Conservation (phyloP, 768 basidiomycete genomes). For the Mycena pura region DNA sequence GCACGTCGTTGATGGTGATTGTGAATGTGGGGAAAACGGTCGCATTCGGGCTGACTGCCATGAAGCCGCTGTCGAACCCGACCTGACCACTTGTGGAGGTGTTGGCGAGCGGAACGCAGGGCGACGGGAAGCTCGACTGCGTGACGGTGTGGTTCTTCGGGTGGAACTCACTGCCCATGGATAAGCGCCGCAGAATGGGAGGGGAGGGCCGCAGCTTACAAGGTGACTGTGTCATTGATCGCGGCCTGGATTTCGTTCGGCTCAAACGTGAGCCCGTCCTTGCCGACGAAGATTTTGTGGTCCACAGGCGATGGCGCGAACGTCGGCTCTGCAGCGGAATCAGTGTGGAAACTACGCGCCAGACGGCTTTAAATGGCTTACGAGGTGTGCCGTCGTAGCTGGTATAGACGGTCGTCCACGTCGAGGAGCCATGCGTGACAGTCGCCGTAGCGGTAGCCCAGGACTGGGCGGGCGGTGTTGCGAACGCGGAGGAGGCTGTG, state of each 20-base stretch:
- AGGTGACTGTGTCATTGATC: conserved; percentile 33
- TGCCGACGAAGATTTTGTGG: conserved; percentile 28
- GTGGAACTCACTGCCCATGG: conserved; percentile 20
- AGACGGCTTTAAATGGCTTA: conserved; percentile 7
- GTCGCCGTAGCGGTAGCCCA: conserved; percentile 42
- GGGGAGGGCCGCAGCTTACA: conserved; percentile 5
- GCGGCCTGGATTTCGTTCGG: conserved; percentile 28
- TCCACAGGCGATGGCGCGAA: conserved; percentile 19
- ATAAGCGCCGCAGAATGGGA: background rate
- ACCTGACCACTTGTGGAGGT: conserved; percentile 22
- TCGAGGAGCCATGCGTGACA: conserved; percentile 30
- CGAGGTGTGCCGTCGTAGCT: conserved; percentile 31
- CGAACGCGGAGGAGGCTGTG: conserved; percentile 20
- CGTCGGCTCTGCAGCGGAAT: conserved; percentile 16
- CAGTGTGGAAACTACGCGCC: background rate
- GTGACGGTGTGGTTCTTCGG: conserved; percentile 42
- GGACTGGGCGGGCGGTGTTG: conserved; percentile 31
- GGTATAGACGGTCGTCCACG: conserved; percentile 37
- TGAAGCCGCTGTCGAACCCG: conserved; percentile 38
- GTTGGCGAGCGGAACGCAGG: conserved; percentile 31
- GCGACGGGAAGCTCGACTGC: conserved; percentile 36
- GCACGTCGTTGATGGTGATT: conserved; percentile 49
- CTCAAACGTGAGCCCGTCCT: conserved; percentile 22
- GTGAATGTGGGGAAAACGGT: conserved; percentile 47
- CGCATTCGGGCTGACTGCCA: conserved; percentile 38